These are phyloP conservation scores for Podaxis rugospora DNA, from an alignment of 768 basidiomycete species.

Conservation along the genomic window DNA sequence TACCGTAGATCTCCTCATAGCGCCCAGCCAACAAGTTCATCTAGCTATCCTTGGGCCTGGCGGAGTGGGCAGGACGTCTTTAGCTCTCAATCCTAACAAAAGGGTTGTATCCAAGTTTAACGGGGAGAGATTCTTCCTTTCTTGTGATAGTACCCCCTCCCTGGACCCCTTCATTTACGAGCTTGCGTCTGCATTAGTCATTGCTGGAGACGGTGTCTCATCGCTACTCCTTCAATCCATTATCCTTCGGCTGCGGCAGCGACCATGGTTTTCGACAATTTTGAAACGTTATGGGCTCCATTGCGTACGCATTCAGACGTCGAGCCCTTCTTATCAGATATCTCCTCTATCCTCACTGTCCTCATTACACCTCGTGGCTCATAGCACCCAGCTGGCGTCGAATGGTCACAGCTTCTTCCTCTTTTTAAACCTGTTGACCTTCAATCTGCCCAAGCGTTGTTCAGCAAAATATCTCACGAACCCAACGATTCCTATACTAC, in stretches of 20 bases:
- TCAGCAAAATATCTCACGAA: conserved; percentile 21
- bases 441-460: conserved; percentile 20
- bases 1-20: conserved; percentile 13
- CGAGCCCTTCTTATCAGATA: conserved; percentile 20
- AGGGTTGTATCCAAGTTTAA: conserved; percentile 15
- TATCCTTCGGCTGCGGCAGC: conserved; percentile 10
- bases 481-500: conserved; percentile 17
- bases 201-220: conserved; percentile 12
- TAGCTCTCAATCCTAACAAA: conserved; percentile 22
- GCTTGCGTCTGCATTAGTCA: conserved; percentile 16
- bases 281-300: conserved; percentile 29
- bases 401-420: conserved; percentile 21
- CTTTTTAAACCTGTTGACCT: conserved; percentile 23
- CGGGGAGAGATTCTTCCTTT: conserved; percentile 21
- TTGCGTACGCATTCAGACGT: conserved; percentile 19
- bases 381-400: conserved; percentile 21
- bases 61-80: conserved; percentile 29
- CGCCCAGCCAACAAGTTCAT: neutral
- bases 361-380: conserved; percentile 28
- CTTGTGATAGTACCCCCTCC: conserved; percentile 25
- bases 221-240: conserved; percentile 16
- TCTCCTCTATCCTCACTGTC: conserved; percentile 17
- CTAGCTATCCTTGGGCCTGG: conserved; percentile 25
- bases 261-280: conserved; percentile 25
- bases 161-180: conserved; percentile 21